Evolutionary conservation across 2,329 filamentous ascomycete genomes (phyloP), one percentile per base, ranked within the genome.

Genomic region (Torrubiella hemipterigena): DNA sequence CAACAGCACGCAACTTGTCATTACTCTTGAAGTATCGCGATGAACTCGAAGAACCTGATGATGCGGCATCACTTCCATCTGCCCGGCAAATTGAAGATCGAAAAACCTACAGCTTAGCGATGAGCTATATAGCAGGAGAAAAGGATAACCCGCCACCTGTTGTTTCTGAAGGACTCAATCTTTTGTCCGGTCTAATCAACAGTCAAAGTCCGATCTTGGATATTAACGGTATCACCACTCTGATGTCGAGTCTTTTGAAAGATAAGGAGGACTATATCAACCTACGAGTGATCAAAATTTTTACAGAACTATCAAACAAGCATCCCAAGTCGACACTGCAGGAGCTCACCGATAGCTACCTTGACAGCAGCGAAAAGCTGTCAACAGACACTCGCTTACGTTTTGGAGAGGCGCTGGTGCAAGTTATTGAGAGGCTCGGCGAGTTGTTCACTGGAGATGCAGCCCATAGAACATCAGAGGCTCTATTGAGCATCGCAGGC

Each of bases 241-340:
- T 82, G 2, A 59, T 84, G 32, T 73, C 74, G 2, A 72, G 68
- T 8, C 60, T 83, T 1, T 57, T 84, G 2, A 65, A 68, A 37
- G 77, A 81, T 29, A 59, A 65, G 6, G 81, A 85, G 34, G 77
- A 81, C 34, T 86, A 78, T 46, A 75, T 84, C 37, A 79, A 81
- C 43, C 58, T 79, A 3, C 67, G 73, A n/a, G 69, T 74, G 12
- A 71, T 85, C 38, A 73, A 73, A 38, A 63, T 77, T 2, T 72
- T 82, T 36, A 67, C 69, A 1, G 67, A 73, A 16, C 52, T 86
- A 9, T 69, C 77, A 0, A 55, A 64, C 38, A 65, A 60, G 34
- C 77, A 82, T 30, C 75, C 78, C 0, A 69, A 65, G 25, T 68
- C 77, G 1, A 74, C 76, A 0, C 57, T 69, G 4, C 63, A 60